A percentile compares a stretch with the other conserved stretches of the same genome.
These are phyloP conservation scores for Panicum miliaceum DNA, from an alignment of 176 grass and related monocot genomes.

Conservation along the genomic window DNA sequence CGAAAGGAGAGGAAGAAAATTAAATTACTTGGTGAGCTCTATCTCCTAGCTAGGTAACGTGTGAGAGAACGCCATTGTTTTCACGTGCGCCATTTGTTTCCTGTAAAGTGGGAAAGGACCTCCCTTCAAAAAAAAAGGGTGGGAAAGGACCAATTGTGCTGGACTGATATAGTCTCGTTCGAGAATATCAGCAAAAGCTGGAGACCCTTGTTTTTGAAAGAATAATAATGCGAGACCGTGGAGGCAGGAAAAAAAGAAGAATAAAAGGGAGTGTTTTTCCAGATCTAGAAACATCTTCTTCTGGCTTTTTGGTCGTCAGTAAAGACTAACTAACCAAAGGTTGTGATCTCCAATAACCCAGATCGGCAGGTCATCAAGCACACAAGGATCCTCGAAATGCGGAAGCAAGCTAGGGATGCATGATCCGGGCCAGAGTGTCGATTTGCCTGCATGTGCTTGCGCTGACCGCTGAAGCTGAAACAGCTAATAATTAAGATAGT, in stretches of 20 bases:
- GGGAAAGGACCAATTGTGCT: constrained; percentile 20
- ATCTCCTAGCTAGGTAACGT: not conserved
- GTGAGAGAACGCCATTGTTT: constrained; percentile 21
- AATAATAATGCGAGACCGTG: not conserved
- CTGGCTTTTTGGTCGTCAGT: not conserved
- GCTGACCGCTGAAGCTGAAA: not conserved
- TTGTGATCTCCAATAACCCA: not conserved
- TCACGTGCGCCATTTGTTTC: constrained; percentile 12
- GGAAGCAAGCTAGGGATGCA: not conserved
- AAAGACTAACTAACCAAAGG: not conserved
- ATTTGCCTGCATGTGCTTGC: constrained; percentile 3
- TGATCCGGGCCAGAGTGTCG: not conserved
- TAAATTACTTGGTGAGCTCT: not conserved
- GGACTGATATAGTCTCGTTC: not conserved
- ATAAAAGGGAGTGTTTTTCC: not conserved
- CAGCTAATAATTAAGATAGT: not conserved
- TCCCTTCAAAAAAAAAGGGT: too few species aligned
- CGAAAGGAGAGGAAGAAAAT: not conserved
- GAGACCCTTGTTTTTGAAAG: not conserved
- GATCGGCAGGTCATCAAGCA: not conserved
- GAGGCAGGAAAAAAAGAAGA: not conserved
- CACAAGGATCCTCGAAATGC: not conserved
- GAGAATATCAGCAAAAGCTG: not conserved
- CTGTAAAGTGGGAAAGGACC: constrained; percentile 15
- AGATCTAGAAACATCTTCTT: not conserved